phyloP scores from a whole-genome alignment of 345 rosid genomes.

The Eutrema heterophyllum region DNA sequence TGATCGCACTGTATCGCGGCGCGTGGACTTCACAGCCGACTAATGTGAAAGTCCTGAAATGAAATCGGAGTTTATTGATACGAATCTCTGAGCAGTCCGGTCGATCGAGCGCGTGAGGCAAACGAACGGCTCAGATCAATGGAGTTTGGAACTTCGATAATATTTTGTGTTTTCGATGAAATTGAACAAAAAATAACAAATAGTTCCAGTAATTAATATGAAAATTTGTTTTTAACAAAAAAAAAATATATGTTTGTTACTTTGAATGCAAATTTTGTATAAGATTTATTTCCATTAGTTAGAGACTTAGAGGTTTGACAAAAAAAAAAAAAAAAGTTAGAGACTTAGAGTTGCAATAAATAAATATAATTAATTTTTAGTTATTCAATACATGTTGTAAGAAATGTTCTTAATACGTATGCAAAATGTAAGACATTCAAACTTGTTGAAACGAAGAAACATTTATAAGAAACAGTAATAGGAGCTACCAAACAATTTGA shows the following conservation, averaged over 20 bases:
- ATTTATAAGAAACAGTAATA: too few relatives aligned
- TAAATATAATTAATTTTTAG: too few relatives aligned
- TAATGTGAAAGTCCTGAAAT: neutral
- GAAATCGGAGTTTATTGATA: neutral
- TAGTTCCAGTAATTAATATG: too few relatives aligned
- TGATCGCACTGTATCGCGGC: neutral
- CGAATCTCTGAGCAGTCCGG: neutral
- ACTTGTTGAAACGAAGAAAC: too few relatives aligned
- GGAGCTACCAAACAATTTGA: too few relatives aligned
- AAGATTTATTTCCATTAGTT: neutral
- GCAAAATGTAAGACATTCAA: too few relatives aligned
- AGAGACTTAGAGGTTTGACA: neutral
- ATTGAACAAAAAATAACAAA: too few relatives aligned
- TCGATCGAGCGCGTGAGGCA: conserved; percentile 1
- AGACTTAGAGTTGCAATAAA: too few relatives aligned
- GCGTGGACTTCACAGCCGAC: conserved; percentile 12
- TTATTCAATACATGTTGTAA: too few relatives aligned
- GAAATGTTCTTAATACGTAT: too few relatives aligned
- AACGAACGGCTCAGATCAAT: conserved; percentile 11
- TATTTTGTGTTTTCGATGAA: neutral
- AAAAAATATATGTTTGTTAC: neutral
- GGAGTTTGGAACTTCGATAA: neutral
- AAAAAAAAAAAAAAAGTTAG: too few relatives aligned
- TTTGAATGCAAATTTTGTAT: neutral
- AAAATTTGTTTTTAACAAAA: neutral